These are phyloP conservation scores for Croton laevigatus DNA, from an alignment of 441 rosid genomes.

Conservation along the genomic window DNA sequence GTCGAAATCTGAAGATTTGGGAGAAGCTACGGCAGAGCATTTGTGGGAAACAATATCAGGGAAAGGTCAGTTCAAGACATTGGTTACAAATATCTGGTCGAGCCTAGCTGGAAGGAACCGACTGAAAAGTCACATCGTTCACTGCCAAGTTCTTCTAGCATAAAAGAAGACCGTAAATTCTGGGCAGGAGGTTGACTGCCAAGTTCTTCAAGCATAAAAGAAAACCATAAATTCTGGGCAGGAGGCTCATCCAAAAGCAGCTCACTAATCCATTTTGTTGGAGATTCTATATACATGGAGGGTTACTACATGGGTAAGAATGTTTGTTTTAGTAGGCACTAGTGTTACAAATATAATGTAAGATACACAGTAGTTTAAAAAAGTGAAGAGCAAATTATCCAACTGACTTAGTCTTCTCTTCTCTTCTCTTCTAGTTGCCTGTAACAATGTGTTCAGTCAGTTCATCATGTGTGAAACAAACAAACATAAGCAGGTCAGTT, in stretches of 20 bases:
- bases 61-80: conserved; percentile 72
- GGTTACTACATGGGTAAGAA: conserved; percentile 17
- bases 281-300: conserved; percentile 6
- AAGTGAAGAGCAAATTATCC: conserved; percentile 27
- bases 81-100: conserved; percentile 72
- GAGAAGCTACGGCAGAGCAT: conserved; percentile 56
- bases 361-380: conserved; percentile 29
- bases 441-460: not conserved
- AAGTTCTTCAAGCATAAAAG: not conserved
- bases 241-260: conserved; percentile 4
- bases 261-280: conserved; percentile 12
- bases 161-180: conserved; percentile 28
- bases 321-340: conserved; percentile 29
- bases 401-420: conserved; percentile 14
- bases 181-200: not conserved
- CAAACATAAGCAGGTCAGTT: conserved; percentile 23
- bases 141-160: conserved; percentile 92
- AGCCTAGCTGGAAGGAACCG: conserved; percentile 84
- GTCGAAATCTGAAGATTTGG: conserved; percentile 47
- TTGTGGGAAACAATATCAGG: conserved; percentile 84
- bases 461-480: conserved; percentile 10
- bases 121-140: conserved; percentile 78
- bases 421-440: not conserved
- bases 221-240: not conserved
- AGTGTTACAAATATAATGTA: conserved; percentile 29